Base-by-base conservation (phyloP, 352 stramenopile genomes). In the Globisporangium recalcitrans region DNA sequence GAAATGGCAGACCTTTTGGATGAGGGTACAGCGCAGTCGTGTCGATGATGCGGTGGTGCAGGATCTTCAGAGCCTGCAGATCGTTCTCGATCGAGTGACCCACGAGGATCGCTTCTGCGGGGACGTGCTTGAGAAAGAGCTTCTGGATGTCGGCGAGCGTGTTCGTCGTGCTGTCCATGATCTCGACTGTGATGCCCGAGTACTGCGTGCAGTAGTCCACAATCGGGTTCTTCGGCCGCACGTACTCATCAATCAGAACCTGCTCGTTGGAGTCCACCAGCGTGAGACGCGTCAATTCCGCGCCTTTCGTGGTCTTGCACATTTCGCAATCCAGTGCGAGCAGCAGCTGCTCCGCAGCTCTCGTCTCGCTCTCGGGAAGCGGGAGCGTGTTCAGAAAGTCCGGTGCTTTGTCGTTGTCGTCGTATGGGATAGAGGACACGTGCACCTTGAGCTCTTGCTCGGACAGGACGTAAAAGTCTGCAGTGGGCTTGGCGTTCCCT, bases 21-120 rank as follows among this genome's bases (percentile, higher is more conserved):
- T 96, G 86, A 8, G 82, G 82, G 55, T 93, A 96, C 60, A 96
- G 63, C 36, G 87, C 78, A 0, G 75, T 74, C 4, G 88, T 96
- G 65, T 96, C 88, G 38, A 95, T 88, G 56, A 93, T 65, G 27
- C 83, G 83, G 21, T 73, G 71, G 58, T 96, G 88, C 47, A 91
- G 57, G 16, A 95, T 65, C 10, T 72, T 67, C 27, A 96, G 67
- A 9, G 83, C 85, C 54, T 73, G 60, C 5, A 95, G 64, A 60
- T 96, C 88, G 65, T 95, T 95, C 59, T 96, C 88, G 53, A 96
- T 85, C 44, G 83, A 94, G 64, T 96, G 88, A 16, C 88, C 88
- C n/a, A 95, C 83, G 29, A 95, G 71, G 44, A 95, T 90, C 4
- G 86, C 85, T 22, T 91, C 72, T 0, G 79, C 75, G 5, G 84